Percentiles rank a stretch among this genome's conserved stretches.
Evolutionary conservation across 2,329 filamentous ascomycete species (phyloP).

Genomic region (Pseudogymnoascus sp.): DNA sequence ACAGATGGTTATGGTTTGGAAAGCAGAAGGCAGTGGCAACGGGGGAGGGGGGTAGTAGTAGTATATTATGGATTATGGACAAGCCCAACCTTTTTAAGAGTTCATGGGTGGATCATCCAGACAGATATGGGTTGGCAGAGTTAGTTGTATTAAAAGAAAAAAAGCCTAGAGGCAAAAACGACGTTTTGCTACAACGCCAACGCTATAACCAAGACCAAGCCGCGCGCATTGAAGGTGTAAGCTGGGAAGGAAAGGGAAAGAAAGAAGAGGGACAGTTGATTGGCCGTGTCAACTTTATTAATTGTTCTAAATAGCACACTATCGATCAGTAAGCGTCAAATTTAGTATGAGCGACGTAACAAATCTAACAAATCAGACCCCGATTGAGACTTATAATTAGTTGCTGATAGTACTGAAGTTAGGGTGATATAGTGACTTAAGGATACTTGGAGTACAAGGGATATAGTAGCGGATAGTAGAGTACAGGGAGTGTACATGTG

Average conservation of each 20-base stretch:
- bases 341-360: constrained; percentile 2
- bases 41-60: neutral
- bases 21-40: neutral
- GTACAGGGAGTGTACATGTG: neutral
- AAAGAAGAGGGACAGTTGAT: neutral
- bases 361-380: neutral
- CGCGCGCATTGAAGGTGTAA: neutral
- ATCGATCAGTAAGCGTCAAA: constrained; percentile 3
- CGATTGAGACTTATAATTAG: constrained; percentile 2
- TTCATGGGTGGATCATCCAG: neutral
- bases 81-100: constrained; percentile 1
- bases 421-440: neutral
- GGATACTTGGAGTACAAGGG: neutral
- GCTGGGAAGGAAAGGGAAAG: neutral
- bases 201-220: neutral
- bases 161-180: constrained; percentile 1
- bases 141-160: neutral
- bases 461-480: neutral
- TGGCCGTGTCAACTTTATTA: neutral
- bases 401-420: neutral
- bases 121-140: neutral
- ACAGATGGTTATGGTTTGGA: neutral
- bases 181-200: neutral
- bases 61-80: constrained; percentile 1
- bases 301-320: neutral